Base-by-base conservation (phyloP, 306 rosid genomes). In the Morella rubra region DNA sequence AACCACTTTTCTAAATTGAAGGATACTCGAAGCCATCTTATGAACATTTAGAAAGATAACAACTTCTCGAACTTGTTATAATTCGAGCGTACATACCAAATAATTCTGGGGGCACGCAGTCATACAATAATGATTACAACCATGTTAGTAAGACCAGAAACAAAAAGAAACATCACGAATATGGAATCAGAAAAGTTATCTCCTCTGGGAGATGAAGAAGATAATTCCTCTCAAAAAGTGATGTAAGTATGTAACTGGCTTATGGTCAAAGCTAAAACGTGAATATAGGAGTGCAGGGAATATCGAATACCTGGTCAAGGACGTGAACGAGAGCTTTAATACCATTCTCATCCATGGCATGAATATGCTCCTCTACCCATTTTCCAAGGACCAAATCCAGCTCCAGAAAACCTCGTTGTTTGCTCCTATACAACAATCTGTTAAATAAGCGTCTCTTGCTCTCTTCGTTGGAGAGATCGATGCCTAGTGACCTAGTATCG, bases 351-450 rank as follows among this genome's bases (percentile, higher is more conserved):
- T 92, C 93, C 90, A 94, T 77, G 41, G 96, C 82, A 72, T 79
- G 85, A 47, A 94, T 80, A 66, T 94, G 81, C 32, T 92, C 87
- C 86, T 92, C 89, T 4, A 92, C 97, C 98, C 98, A 94, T 81
- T 92, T 92, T 9, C 98, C 98, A 24, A 94, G 90, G 59, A 94
- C 78, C 93, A 94, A 88, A 81, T 94, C 98, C 76, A 94, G 79
- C 58, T 94, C 97, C 58, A 94, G 76, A 75, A 92, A 88, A 60
- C 98, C 98, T 60, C 96, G 86, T 50, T 94, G 98, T 74, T 85
- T 95, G 89, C 98, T 95, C 87, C 97, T 87, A 66, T 95, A 95
- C 40, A 95, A 55, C 19, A 95, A 53, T 73, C 91, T 90, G 85
- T 92, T 94, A 73, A 81, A 81, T 75, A 94, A 79, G 72, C 89